Conservation (phyloP, 331 rosid species). For the Dryas integrifolia region DNA sequence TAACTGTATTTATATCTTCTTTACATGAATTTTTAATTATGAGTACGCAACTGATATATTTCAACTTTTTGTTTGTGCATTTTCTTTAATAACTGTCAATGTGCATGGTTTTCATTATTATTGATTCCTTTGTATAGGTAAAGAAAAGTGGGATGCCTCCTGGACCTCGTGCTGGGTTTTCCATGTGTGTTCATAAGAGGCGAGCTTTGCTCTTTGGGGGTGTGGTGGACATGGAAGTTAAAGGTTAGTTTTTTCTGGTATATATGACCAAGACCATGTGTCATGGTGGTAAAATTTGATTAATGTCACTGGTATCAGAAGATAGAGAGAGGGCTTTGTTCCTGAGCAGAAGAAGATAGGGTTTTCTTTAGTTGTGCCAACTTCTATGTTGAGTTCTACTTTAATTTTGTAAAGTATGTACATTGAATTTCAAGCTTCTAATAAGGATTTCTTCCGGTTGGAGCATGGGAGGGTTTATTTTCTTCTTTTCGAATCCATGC, state of each 20-base stretch:
- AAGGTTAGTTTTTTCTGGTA: conserved; percentile 47
- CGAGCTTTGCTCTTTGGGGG: conserved; percentile 91
- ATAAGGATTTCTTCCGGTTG: neutral
- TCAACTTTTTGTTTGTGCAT: conserved; percentile 9
- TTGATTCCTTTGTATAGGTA: conserved; percentile 49
- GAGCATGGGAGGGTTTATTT: conserved; percentile 8
- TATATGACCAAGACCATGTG: neutral
- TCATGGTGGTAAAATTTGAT: neutral
- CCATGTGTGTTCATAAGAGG: conserved; percentile 93
- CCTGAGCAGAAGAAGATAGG: neutral
- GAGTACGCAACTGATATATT: neutral
- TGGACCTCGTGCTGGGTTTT: conserved; percentile 97
- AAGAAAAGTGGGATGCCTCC: conserved; percentile 99
- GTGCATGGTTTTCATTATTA: conserved; percentile 22
- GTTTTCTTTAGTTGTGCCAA: neutral
- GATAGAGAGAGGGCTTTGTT: neutral
- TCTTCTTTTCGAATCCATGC: conserved; percentile 27
- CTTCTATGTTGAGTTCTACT: neutral
- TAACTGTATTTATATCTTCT: neutral
- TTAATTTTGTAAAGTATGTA: too few species aligned
- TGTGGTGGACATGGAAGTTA: conserved; percentile 94
- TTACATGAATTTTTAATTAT: neutral
- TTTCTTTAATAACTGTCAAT: conserved; percentile 3
- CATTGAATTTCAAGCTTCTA: neutral
- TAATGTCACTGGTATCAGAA: neutral